A percentile compares a stretch with the other conserved stretches of the same genome.
These are phyloP conservation scores for Furcasterigmium furcatum DNA, from an alignment of 2,329 filamentous ascomycete species.

Conservation along the genomic window DNA sequence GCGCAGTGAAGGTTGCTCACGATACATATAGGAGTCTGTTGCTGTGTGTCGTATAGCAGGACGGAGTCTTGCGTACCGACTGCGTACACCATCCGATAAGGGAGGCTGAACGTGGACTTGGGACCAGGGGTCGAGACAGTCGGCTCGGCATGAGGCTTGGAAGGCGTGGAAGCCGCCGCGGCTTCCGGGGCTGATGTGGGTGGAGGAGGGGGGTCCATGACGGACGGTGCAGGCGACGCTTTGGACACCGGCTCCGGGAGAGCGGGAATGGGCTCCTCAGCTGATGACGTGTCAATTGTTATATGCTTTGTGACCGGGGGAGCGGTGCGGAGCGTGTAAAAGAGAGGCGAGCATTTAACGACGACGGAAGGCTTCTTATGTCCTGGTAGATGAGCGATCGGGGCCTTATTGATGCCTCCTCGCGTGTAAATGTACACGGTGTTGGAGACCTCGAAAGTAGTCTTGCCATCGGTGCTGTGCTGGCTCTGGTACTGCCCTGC, in stretches of 20 bases:
- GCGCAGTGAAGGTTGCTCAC: constrained; percentile 97
- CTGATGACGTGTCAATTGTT: constrained; percentile 88
- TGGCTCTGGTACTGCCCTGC: constrained; percentile 92
- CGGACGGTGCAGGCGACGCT: constrained; percentile 52
- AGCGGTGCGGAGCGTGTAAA: constrained; percentile 75
- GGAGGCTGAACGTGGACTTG: constrained; percentile 74
- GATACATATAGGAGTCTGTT: constrained; percentile 87
- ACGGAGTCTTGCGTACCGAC: constrained; percentile 97
- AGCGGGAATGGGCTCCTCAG: constrained; percentile 77
- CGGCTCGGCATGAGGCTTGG: constrained; percentile 39
- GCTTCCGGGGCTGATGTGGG: constrained; percentile 43
- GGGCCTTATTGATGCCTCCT: constrained; percentile 93
- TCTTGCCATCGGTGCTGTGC: constrained; percentile 62
- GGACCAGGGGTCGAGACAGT: constrained; percentile 44
- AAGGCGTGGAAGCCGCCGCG: constrained; percentile 47
- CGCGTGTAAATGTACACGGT: constrained; percentile 98
- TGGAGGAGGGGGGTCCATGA: constrained; percentile 81
- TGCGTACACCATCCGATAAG: constrained; percentile 93
- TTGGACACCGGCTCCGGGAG: constrained; percentile 79
- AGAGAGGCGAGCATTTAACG: constrained; percentile 87
- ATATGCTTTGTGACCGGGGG: constrained; percentile 77
- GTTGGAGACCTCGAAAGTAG: constrained; percentile 84
- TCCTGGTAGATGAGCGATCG: constrained; percentile 89
- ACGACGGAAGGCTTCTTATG: constrained; percentile 98
- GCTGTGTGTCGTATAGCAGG: constrained; percentile 93